A percentile compares a stretch with the other conserved stretches of the same genome.
Evolutionary conservation across 2,329 filamentous ascomycete genomes (phyloP).

Genomic region (Orbilia oligospora): DNA sequence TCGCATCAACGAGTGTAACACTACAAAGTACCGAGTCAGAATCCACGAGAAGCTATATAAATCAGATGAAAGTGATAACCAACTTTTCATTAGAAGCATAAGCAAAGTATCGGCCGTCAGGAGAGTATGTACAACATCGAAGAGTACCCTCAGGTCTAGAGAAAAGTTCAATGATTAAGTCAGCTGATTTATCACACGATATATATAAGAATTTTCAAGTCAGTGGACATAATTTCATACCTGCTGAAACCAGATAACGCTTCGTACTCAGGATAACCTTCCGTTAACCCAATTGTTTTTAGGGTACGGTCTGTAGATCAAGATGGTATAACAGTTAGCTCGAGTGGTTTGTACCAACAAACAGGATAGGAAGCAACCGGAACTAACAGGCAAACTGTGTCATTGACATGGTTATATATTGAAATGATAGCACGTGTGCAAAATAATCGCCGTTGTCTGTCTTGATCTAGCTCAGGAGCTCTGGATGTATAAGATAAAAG

Average conservation of each 20-base stretch:
- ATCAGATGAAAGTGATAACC: constrained; percentile 62
- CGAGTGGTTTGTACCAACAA: constrained; percentile 17
- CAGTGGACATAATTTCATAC: constrained; percentile 66
- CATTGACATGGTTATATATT: constrained; percentile 51
- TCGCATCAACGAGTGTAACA: constrained; percentile 87
- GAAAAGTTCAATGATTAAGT: not conserved
- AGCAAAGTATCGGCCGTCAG: constrained; percentile 94
- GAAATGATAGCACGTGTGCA: constrained; percentile 42
- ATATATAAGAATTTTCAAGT: not conserved
- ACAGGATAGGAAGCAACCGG: constrained; percentile 22
- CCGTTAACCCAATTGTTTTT: constrained; percentile 94
- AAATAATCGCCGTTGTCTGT: constrained; percentile 5
- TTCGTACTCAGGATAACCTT: constrained; percentile 90
- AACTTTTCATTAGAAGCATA: constrained; percentile 88
- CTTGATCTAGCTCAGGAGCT: constrained; percentile 29
- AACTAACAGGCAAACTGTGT: constrained; percentile 64
- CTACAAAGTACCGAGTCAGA: constrained; percentile 67
- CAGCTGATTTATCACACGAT: not conserved
- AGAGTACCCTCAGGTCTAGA: constrained; percentile 89
- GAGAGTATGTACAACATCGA: constrained; percentile 94
- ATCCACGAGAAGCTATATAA: constrained; percentile 29
- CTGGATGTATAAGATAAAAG: constrained; percentile 3
- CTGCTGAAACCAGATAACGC: constrained; percentile 81
- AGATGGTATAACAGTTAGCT: constrained; percentile 33
- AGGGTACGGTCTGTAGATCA: constrained; percentile 79